Evolutionary conservation across 257 asterid genomes (phyloP).

Genomic region (Jaltomata sinuosa): DNA sequence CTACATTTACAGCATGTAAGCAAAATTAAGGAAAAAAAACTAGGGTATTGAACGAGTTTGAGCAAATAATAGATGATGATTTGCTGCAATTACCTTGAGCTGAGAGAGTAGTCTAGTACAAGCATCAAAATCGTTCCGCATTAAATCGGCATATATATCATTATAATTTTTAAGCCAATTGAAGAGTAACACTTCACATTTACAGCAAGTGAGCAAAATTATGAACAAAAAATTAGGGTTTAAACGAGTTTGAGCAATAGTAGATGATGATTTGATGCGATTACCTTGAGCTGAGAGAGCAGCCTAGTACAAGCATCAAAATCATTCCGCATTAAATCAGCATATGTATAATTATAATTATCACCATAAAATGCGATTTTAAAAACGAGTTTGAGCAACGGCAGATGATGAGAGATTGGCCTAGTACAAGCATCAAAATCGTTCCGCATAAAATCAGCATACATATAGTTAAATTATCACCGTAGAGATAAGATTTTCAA

Average conservation of each 20-base stretch:
- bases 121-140: slow-evolving; percentile 54
- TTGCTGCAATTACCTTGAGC: slow-evolving; percentile 44
- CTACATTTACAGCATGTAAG: background rate
- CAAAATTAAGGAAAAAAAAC: background rate
- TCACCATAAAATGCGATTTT: too few species aligned
- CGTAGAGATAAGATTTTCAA: background rate
- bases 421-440: slow-evolving; percentile 53
- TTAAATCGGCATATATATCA: slow-evolving; percentile 27
- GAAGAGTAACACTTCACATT: background rate
- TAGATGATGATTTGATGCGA: background rate
- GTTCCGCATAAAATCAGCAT: slow-evolving; percentile 48
- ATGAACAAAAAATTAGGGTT: background rate
- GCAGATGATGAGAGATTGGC: slow-evolving; percentile 34
- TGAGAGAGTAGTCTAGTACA: slow-evolving; percentile 50
- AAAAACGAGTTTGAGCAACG: background rate
- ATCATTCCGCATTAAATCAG: slow-evolving; percentile 59
- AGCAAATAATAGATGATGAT: background rate
- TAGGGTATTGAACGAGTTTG: background rate
- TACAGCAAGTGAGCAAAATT: background rate
- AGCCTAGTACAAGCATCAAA: slow-evolving; percentile 46
- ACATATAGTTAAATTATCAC: background rate
- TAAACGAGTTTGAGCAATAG: background rate
- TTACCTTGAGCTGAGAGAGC: slow-evolving; percentile 80
- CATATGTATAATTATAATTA: background rate
- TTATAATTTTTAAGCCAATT: background rate